phyloP scores from a whole-genome alignment of 2,329 filamentous ascomycete species.

The Colletotrichum sp. region DNA sequence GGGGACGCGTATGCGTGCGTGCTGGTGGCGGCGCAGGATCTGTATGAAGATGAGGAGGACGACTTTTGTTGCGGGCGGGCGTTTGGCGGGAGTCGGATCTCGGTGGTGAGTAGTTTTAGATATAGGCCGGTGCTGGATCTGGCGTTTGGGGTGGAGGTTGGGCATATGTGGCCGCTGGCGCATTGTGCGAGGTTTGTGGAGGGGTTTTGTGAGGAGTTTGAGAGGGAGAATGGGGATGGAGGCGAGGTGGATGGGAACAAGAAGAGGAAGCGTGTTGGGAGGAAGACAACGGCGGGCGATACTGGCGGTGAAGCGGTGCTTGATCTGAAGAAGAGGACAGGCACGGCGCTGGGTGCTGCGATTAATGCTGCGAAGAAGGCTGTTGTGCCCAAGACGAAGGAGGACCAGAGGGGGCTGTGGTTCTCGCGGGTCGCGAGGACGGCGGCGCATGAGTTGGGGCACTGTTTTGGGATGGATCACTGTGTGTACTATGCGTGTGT shows the following conservation, averaged over 20 bases:
- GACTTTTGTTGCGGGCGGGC: slow-evolving; percentile 71
- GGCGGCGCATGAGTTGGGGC: slow-evolving; percentile 68
- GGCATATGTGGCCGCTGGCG: slow-evolving; percentile 68
- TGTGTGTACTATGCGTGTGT: slow-evolving; percentile 69
- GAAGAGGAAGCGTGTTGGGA: neutral
- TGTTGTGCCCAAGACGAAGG: slow-evolving; percentile 25
- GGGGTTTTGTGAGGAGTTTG: slow-evolving; percentile 30
- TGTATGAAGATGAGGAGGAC: slow-evolving; percentile 70
- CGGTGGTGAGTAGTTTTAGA: slow-evolving; percentile 65
- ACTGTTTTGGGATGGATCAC: slow-evolving; percentile 71
- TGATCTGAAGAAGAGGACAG: neutral
- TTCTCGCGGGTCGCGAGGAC: slow-evolving; percentile 62
- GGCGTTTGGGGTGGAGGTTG: slow-evolving; percentile 39
- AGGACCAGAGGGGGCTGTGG: slow-evolving; percentile 53
- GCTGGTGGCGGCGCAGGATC: slow-evolving; percentile 64
- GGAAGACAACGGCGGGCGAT: neutral
- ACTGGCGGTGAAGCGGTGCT: neutral
- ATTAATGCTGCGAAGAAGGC: slow-evolving; percentile 30
- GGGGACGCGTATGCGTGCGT: slow-evolving; percentile 63
- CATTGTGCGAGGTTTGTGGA: slow-evolving; percentile 63
- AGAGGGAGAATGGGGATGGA: neutral
- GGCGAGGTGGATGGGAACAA: neutral
- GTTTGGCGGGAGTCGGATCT: slow-evolving; percentile 67
- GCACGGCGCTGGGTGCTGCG: slow-evolving; percentile 37
- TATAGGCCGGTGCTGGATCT: slow-evolving; percentile 61